Evolutionary conservation across 139 green algal species (phyloP), one percentile per base, ranked within the genome.

Genomic region (Closterium sp.): DNA sequence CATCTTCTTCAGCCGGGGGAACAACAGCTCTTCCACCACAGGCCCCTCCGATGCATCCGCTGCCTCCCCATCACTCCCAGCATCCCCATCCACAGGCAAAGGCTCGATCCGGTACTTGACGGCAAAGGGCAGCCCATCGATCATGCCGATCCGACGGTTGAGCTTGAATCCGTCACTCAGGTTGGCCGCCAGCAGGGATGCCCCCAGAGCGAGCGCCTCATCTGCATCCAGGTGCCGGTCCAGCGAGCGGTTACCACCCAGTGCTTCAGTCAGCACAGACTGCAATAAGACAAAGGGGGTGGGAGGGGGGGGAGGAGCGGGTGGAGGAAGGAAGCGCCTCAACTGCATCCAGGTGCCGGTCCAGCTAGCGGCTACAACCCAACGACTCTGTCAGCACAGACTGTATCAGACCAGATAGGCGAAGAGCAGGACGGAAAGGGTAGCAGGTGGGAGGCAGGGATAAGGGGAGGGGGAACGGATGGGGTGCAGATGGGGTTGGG

Each of bases 261-360:
- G 95, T 12, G 93, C 97, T 31, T 96, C 94, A 2, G 93, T 95
- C 83, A 99, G 95, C 64, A 88, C 89, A n/a, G 87, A 33, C 87
- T 93, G 90, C 43, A 33, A 83, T n/a, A n/a, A n/a, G n/a, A n/a
- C n/a, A n/a, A n/a, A n/a, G n/a, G n/a, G n/a, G n/a, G n/a, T n/a
- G n/a, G n/a, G n/a, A n/a, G n/a, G n/a, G n/a, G n/a, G n/a, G n/a
- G n/a, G n/a, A n/a, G n/a, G n/a, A n/a, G n/a, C n/a, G n/a, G n/a
- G n/a, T n/a, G n/a, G n/a, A n/a, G n/a, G n/a, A n/a, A n/a, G n/a
- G n/a, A n/a, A 97, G 92, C 1, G 98, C 98, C 95, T 99, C 98
- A 93, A 99, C 98, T 5, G 97, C 96, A 93, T 99, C 98, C 93
- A 99, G 93, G 94, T 99, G 98, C 64, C 96, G 97, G 94, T 90